A percentile compares a stretch with the other conserved stretches of the same genome.
Conservation (phyloP, 768 basidiomycete species). For the Phanerochaete sordida region DNA sequence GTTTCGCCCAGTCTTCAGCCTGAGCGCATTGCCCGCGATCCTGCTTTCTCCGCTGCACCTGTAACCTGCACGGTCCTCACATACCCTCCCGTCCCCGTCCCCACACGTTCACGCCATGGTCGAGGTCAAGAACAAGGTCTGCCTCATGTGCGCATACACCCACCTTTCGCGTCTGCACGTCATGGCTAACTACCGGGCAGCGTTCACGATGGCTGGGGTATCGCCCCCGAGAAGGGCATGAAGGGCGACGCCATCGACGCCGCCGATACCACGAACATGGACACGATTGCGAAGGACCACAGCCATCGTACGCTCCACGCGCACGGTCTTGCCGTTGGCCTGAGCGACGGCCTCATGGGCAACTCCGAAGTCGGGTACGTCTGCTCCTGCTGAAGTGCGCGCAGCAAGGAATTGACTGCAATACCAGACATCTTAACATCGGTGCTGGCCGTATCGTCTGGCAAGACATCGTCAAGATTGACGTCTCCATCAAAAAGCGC, state of each 20-base stretch:
- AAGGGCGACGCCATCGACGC: conserved; percentile 90
- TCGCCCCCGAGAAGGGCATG: conserved; percentile 60
- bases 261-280: conserved; percentile 86
- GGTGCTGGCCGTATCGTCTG: conserved; percentile 94
- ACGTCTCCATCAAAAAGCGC: conserved; percentile 84
- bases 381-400: not conserved
- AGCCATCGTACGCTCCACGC: conserved; percentile 71
- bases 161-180: not conserved
- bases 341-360: conserved; percentile 94
- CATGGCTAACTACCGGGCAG: conserved; percentile 31
- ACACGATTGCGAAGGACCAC: conserved; percentile 75
- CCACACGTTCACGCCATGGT: conserved; percentile 31
- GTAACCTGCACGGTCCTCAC: not conserved
- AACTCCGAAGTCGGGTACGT: conserved; percentile 96
- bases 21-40: not conserved
- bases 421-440: conserved; percentile 84
- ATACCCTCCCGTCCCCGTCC: not conserved
- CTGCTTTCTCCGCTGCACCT: not conserved
- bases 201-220: conserved; percentile 97
- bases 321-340: conserved; percentile 88
- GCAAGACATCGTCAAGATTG: conserved; percentile 97
- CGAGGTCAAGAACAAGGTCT: conserved; percentile 82
- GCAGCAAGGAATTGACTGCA: too few species aligned
- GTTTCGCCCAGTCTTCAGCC: too few species aligned
- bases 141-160: conserved; percentile 65